Conservation (phyloP, 1,284 basidiomycete genomes). For the Thecaphora thlaspeos region DNA sequence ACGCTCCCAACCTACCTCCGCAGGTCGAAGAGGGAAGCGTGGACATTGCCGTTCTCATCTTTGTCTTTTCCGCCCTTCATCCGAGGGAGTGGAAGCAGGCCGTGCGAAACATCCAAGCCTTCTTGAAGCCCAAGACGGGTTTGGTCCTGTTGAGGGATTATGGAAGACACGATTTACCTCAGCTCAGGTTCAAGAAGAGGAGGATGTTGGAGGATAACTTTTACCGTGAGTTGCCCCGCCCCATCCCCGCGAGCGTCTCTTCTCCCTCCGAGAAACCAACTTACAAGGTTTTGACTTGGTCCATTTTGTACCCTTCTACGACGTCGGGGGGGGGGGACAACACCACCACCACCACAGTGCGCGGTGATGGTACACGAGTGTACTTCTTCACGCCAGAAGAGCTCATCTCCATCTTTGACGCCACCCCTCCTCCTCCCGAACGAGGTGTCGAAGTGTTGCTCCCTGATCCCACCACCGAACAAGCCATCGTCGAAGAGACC, state of each 20-base stretch:
- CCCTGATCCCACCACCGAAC: background rate
- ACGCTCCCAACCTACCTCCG: conserved; percentile 20
- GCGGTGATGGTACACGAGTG: conserved; percentile 86
- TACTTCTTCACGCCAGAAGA: conserved; percentile 54
- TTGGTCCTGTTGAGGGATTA: conserved; percentile 87
- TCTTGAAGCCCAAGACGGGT: conserved; percentile 81
- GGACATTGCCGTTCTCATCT: conserved; percentile 89
- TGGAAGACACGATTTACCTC: conserved; percentile 82
- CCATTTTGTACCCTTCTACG: no score
- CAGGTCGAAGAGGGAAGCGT: conserved; percentile 62
- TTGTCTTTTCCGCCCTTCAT: conserved; percentile 90
- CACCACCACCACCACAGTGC: conserved; percentile 35
- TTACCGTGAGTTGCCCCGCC: conserved; percentile 25
- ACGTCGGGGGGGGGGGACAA: background rate
- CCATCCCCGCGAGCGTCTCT: background rate
- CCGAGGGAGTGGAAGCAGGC: conserved; percentile 88
- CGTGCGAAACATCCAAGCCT: conserved; percentile 71
- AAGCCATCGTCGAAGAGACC: background rate
- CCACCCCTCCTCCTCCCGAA: conserved; percentile 12
- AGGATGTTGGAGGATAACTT: conserved; percentile 84
- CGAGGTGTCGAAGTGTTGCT: background rate
- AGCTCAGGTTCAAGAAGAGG: conserved; percentile 85
- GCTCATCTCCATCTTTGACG: conserved; percentile 46
- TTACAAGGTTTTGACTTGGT: no score
- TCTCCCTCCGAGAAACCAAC: no score